Conservation (phyloP, 108 stramenopile genomes). For the Cyclotella atomus region DNA sequence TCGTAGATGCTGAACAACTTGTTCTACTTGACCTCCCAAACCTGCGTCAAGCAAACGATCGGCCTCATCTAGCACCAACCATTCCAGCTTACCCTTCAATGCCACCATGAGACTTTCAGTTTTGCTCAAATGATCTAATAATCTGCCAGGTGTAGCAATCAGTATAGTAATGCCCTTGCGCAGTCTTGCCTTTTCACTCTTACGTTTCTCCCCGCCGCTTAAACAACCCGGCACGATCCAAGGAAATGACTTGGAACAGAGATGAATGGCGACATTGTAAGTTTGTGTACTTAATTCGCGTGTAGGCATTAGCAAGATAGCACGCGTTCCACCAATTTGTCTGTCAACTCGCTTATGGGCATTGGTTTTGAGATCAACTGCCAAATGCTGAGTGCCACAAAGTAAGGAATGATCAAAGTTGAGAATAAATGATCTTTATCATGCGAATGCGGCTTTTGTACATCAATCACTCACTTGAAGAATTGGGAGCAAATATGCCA, state of each 20-base stretch:
- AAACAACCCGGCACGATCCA: slow-evolving; percentile 91
- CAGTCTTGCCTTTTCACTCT: slow-evolving; percentile 94
- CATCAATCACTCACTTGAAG: slow-evolving; percentile 28
- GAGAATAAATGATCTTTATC: too few species aligned
- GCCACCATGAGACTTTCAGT: slow-evolving; percentile 80
- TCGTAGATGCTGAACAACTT: slow-evolving; percentile 82
- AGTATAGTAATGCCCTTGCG: slow-evolving; percentile 92
- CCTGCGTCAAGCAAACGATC: slow-evolving; percentile 96
- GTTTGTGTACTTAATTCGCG: slow-evolving; percentile 94
- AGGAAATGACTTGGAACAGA: slow-evolving; percentile 71
- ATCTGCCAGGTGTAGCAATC: slow-evolving; percentile 97
- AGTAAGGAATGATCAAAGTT: too few species aligned
- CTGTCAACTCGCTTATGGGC: slow-evolving; percentile 33
- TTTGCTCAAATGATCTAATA: slow-evolving; percentile 93
- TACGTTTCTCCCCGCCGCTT: slow-evolving; percentile 93
- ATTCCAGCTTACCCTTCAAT: slow-evolving; percentile 72
- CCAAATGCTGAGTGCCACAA: slow-evolving; percentile 34
- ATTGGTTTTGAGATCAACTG: slow-evolving; percentile 31
- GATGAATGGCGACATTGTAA: slow-evolving; percentile 49
- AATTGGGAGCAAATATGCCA: slow-evolving; percentile 41
- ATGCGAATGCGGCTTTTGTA: too few species aligned
- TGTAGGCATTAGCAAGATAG: slow-evolving; percentile 91
- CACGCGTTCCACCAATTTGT: slow-evolving; percentile 60
- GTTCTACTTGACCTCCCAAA: slow-evolving; percentile 87
- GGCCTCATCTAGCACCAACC: slow-evolving; percentile 95